Base-by-base conservation (phyloP, 1,284 basidiomycete genomes). In the Moesziomyces antarcticus region DNA sequence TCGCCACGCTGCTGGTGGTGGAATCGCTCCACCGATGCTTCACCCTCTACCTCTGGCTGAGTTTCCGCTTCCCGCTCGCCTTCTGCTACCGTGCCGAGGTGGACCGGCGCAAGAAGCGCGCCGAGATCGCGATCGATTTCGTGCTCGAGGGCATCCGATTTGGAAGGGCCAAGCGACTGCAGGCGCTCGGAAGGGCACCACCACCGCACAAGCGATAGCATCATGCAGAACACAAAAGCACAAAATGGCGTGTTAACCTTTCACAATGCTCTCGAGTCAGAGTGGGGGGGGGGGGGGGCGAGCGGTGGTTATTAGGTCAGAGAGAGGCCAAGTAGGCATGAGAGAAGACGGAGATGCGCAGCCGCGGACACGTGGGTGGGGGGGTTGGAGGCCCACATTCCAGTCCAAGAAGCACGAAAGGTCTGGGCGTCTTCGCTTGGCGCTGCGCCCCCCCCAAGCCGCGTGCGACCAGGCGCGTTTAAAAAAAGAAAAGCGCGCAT, bases 1-100 rank as follows among this genome's bases (percentile, higher is more conserved):
- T 79, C 44, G 76, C 83, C 0, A 81, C 85, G 9, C 82, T 90
- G 51, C 72, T 78, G 50, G 77, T 84, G n/a, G 86, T 98, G 40
- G 96, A 98, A 85, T 87, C 88, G 3, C 85, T 94, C 56, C 95
- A 98, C 85, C 91, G 92, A 76, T 85, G 89, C n/a, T 82, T 95
- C 25, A 90, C 92, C 18, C 77, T 92, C 20, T 98, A 98, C 84
- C 86, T 93, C 55, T 99, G 96, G 96, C 87, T 97, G 61, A 88
- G 88, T 22, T 91, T 90, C 84, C 89, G 95, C n/a, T 88, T 90
- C 50, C 88, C 90, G 1, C 86, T 94, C 48, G 88, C 89, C 13
- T 98, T 93, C 83, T 86, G 88, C 18, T 88, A 91, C 37, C 85
- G 87, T 33, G 83, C 86, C 11, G 85, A 87, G 43, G 90, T 89